Conservation (phyloP, 768 basidiomycete genomes). For the Leccinum subtestaceum region DNA sequence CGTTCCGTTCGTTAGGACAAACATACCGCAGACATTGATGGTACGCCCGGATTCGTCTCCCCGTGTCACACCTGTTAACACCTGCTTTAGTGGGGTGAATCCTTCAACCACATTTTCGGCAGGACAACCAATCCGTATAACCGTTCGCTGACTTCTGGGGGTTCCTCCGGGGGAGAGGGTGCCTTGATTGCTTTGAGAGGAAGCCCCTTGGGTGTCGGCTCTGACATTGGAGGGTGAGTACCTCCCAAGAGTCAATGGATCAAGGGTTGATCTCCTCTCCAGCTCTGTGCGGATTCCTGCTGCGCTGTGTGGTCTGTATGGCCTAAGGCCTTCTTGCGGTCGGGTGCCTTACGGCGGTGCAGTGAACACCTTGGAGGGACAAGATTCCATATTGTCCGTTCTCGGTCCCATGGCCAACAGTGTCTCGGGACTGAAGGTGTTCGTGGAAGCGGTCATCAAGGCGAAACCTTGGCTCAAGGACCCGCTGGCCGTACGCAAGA, state of each 20-base stretch:
- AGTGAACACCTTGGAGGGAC: conserved; percentile 63
- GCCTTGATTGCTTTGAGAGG: conserved; percentile 58
- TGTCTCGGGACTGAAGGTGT: conserved; percentile 58
- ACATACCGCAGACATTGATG: conserved; percentile 78
- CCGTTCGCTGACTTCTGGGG: conserved; percentile 66
- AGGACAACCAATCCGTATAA: conserved; percentile 77
- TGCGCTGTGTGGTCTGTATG: conserved; percentile 67
- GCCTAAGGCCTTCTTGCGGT: conserved; percentile 64
- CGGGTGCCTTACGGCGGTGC: conserved; percentile 69
- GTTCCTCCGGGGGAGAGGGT: conserved; percentile 86
- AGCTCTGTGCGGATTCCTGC: conserved; percentile 77
- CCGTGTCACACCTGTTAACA: neutral
- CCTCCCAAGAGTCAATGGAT: neutral
- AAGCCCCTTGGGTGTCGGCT: conserved; percentile 61
- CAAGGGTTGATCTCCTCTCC: neutral
- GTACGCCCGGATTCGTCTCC: conserved; percentile 32
- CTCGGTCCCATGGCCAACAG: conserved; percentile 68
- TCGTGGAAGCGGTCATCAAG: conserved; percentile 62
- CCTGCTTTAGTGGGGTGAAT: conserved; percentile 63
- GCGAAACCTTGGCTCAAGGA: conserved; percentile 66
- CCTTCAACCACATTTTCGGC: conserved; percentile 76
- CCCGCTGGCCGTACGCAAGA: conserved; percentile 53
- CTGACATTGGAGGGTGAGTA: conserved; percentile 74
- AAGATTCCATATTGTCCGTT: conserved; percentile 68
- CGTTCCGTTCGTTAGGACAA: conserved; percentile 68